Evolutionary conservation across 768 basidiomycete species (phyloP).

Genomic region (Amanita rimosa): DNA sequence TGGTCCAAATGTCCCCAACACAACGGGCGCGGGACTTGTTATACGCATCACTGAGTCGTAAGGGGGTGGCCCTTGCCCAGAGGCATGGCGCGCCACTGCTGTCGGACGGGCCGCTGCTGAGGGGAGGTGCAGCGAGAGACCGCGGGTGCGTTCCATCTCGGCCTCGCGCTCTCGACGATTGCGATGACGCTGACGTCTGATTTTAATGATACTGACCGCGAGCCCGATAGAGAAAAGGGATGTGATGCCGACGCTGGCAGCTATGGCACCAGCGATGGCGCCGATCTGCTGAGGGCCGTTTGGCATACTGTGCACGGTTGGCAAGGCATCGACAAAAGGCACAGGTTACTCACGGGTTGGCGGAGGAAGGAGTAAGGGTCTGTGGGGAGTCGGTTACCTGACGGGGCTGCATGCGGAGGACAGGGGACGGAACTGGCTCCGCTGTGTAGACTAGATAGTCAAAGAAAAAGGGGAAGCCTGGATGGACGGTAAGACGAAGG

Average conservation of each 20-base stretch:
- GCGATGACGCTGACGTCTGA: constrained; percentile 23
- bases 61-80: background rate
- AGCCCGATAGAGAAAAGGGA: constrained; percentile 33
- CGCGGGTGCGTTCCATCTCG: constrained; percentile 4
- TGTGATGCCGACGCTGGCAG: constrained; percentile 39
- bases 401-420: background rate
- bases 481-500: constrained; percentile 30
- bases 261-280: constrained; percentile 36
- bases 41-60: background rate
- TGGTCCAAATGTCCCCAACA: background rate
- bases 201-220: constrained; percentile 39
- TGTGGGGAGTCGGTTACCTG: background rate
- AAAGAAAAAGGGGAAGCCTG: constrained; percentile 35
- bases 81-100: background rate
- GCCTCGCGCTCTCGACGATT: background rate
- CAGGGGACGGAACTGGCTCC: background rate
- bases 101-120: constrained; percentile 13
- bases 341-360: constrained; percentile 23
- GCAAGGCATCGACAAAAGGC: constrained; percentile 16
- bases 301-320: background rate
- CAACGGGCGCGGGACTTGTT: background rate
- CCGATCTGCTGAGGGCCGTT: background rate
- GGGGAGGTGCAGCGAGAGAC: constrained; percentile 18
- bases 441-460: constrained; percentile 34
- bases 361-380: background rate